Percentiles rank a stretch among this genome's conserved stretches.
phyloP scores from a whole-genome alignment of 2,329 filamentous ascomycete genomes.

The Clonostachys solani region DNA sequence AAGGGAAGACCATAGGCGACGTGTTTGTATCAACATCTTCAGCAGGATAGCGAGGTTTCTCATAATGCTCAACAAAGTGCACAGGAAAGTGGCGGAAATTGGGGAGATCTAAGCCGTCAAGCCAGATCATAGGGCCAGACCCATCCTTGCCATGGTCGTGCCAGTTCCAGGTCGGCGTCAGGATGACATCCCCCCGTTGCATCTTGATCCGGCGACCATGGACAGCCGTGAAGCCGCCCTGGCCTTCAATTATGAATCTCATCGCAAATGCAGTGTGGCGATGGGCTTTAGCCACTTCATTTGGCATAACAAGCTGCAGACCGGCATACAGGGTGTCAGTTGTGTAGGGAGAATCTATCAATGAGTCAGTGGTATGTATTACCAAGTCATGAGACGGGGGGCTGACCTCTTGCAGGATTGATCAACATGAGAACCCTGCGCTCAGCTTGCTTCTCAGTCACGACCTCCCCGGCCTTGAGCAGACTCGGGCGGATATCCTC shows the following conservation, averaged over 20 bases:
- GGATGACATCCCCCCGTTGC: conserved; percentile 45
- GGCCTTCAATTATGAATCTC: conserved; percentile 51
- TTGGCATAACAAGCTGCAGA: conserved; percentile 48
- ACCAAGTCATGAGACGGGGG: background rate
- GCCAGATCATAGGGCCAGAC: conserved; percentile 48
- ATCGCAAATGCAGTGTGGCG: conserved; percentile 49
- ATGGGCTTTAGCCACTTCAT: conserved; percentile 47
- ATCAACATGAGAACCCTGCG: conserved; percentile 28
- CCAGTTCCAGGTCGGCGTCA: conserved; percentile 35
- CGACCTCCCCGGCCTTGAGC: conserved; percentile 15
- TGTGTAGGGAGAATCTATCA: conserved; percentile 41
- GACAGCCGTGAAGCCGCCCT: conserved; percentile 49
- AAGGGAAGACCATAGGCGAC: conserved; percentile 43
- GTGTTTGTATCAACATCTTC: conserved; percentile 2
- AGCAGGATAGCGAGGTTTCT: conserved; percentile 32
- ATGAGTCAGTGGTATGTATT: background rate
- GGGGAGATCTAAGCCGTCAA: conserved; percentile 49
- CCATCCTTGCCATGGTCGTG: conserved; percentile 35
- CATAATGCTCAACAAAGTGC: conserved; percentile 47
- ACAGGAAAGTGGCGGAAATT: conserved; percentile 43
- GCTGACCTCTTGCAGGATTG: conserved; percentile 20
- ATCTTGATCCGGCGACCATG: conserved; percentile 44
- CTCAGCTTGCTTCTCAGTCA: conserved; percentile 26
- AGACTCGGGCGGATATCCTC: conserved; percentile 22
- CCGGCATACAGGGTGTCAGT: conserved; percentile 52